Base-by-base conservation (phyloP, 2,329 filamentous ascomycete species). In the Stagonosporopsis vannaccii region DNA sequence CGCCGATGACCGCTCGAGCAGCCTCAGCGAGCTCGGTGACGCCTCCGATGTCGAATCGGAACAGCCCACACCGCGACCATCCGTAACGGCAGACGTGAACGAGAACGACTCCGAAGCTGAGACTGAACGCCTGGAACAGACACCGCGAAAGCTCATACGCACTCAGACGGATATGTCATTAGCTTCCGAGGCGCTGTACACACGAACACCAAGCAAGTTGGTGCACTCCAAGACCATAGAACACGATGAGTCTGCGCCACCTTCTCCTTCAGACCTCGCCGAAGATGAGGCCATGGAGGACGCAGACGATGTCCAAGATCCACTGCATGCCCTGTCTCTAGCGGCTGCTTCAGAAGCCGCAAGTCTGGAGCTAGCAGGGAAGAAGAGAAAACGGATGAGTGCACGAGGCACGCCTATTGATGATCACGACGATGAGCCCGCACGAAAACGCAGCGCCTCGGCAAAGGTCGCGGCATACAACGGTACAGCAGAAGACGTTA, bases 81-180 rank as follows among this genome's bases (percentile, higher is more conserved):
- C 55, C 23, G 63, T 63, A 40, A 46, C 54, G 33, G 40, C 41
- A 1, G 67, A 75, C 45, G 45, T 74, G 43, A 74, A 89, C 28
- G 85, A 88, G 48, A 83, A 84, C 51, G 87, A 90, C 67, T 89
- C 93, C 3, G 94, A 98, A 77, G 94, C 94, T 30, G 94, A 97
- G 78, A 98, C 94, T 1, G 93, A 97, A 78, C 88, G 95, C 56
- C 84, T 99, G 58, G 95, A 95, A 71, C 88, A 90, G 70, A 96
- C 92, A n/a, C 92, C 93, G 17, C 86, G 87, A 60, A 90, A 82
- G 69, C 78, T 83, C 70, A 82, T 61, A 42, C 71, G 70, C 63
- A 71, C 69, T 28, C 67, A 58, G 39, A 71, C 70, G 13, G 69
- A 74, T 59, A 70, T 69, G 50, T 73, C 72, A 58, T 65, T 74